A percentile compares a stretch with the other conserved stretches of the same genome.
phyloP scores from a whole-genome alignment of 2,329 filamentous ascomycete genomes.

The Fusarium tjaetaba region DNA sequence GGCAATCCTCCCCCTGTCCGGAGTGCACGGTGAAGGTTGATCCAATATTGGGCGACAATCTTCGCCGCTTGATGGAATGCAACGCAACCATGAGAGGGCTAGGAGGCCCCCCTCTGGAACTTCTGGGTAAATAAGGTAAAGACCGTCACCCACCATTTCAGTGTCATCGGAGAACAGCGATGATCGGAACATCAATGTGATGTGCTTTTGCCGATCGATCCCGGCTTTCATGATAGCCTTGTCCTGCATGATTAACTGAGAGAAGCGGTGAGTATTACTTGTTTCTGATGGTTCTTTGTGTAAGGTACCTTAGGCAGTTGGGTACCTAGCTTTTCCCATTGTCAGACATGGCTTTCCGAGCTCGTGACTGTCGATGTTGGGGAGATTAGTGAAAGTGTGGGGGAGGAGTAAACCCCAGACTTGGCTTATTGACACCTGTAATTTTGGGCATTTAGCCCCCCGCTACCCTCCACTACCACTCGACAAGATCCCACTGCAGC shows the following conservation, averaged over 20 bases:
- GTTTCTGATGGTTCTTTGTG: background rate
- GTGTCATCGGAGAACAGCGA: constrained; percentile 17
- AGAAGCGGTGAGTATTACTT: constrained; percentile 28
- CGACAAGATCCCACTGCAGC: constrained; percentile 23
- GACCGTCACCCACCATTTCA: constrained; percentile 26
- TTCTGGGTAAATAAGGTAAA: constrained; percentile 23
- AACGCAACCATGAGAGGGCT: constrained; percentile 8
- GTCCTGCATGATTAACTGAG: constrained; percentile 3
- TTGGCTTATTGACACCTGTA: constrained; percentile 17
- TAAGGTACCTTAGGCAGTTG: background rate
- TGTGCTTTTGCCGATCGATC: constrained; percentile 8
- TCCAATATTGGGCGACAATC: constrained; percentile 1
- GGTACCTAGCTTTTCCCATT: background rate
- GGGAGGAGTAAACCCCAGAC: constrained; percentile 27
- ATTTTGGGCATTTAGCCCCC: constrained; percentile 2
- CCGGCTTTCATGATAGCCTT: background rate
- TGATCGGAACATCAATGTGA: constrained; percentile 6
- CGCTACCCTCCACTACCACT: background rate
- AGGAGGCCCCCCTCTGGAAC: background rate
- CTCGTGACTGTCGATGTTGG: constrained; percentile 4
- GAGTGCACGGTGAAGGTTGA: background rate
- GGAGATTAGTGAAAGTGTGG: constrained; percentile 23
- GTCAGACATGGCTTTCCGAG: constrained; percentile 16
- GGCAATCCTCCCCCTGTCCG: constrained; percentile 16
- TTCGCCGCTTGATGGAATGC: constrained; percentile 23